Conservation (phyloP, 1,284 basidiomycete genomes). For the Inonotus obliquus region DNA sequence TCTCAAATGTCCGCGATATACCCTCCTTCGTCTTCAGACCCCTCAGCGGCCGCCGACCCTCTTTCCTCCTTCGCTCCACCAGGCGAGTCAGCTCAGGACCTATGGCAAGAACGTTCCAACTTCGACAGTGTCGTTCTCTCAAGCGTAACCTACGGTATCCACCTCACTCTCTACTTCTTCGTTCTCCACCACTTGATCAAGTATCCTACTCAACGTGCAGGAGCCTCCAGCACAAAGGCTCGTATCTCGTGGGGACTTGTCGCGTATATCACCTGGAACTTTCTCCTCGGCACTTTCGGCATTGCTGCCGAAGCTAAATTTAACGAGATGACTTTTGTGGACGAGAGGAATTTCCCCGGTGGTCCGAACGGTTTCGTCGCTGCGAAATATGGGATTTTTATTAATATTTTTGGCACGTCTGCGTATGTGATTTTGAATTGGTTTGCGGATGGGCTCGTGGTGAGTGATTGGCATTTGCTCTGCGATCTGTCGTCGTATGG, state of each 20-base stretch:
- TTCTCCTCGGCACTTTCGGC: conserved; percentile 15
- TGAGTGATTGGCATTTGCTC: conserved; percentile 2
- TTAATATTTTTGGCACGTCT: conserved; percentile 17
- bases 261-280: conserved; percentile 18
- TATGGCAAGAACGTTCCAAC: conserved; percentile 19
- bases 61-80: conserved; percentile 13
- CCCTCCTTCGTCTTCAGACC: neutral
- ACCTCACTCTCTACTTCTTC: conserved; percentile 17
- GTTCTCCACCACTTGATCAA: conserved; percentile 16
- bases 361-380: conserved; percentile 14
- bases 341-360: conserved; percentile 15
- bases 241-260: conserved; percentile 15
- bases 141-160: conserved; percentile 16
- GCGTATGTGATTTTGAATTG: conserved; percentile 20
- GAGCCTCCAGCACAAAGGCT: neutral
- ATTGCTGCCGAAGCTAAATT: conserved; percentile 12
- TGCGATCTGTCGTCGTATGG: neutral
- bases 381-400: conserved; percentile 12
- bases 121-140: conserved; percentile 16
- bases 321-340: conserved; percentile 16
- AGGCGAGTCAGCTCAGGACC: conserved; percentile 13
- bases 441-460: conserved; percentile 23
- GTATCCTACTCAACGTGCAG: conserved; percentile 10
- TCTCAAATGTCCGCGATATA: conserved; percentile 4
- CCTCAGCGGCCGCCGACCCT: neutral